Conservation (phyloP, 1,139 yeast species). For the Diutina rugosa region DNA sequence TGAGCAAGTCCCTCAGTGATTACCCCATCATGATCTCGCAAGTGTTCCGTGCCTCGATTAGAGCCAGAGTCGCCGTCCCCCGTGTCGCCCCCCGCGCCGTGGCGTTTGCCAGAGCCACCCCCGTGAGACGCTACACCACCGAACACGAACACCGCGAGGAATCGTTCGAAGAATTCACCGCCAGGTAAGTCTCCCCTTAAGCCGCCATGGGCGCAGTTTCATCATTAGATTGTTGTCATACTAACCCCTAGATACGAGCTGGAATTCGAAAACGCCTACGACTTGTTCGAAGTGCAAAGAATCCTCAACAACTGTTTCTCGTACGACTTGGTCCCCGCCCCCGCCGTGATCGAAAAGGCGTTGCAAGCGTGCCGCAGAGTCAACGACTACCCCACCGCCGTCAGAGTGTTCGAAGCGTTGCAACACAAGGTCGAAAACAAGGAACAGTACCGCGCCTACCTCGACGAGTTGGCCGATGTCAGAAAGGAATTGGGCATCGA, state of each 20-base stretch:
- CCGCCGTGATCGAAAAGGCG: slow-evolving; percentile 90
- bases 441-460: slow-evolving; percentile 89
- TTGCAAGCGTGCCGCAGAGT: slow-evolving; percentile 98
- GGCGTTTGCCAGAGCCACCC: slow-evolving; percentile 11
- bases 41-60: slow-evolving; percentile 40
- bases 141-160: slow-evolving; percentile 75
- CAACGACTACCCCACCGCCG: slow-evolving; percentile 97
- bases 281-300: slow-evolving; percentile 89
- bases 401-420: slow-evolving; percentile 91
- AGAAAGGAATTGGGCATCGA: slow-evolving; percentile 92
- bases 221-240: slow-evolving; percentile 5
- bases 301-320: slow-evolving; percentile 91
- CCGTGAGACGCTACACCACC: slow-evolving; percentile 54
- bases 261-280: slow-evolving; percentile 97
- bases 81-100: slow-evolving; percentile 12
- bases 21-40: slow-evolving; percentile 10
- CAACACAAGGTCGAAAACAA: slow-evolving; percentile 91
- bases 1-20: neutral
- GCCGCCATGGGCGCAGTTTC: neutral
- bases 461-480: slow-evolving; percentile 84
- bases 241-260: slow-evolving; percentile 62
- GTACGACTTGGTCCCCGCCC: slow-evolving; percentile 97
- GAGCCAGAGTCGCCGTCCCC: slow-evolving; percentile 18
- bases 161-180: slow-evolving; percentile 89
- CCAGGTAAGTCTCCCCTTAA: slow-evolving; percentile 30